These are phyloP conservation scores for Chrysoporthe cubensis DNA, from an alignment of 2,329 filamentous ascomycete genomes.

Conservation along the genomic window DNA sequence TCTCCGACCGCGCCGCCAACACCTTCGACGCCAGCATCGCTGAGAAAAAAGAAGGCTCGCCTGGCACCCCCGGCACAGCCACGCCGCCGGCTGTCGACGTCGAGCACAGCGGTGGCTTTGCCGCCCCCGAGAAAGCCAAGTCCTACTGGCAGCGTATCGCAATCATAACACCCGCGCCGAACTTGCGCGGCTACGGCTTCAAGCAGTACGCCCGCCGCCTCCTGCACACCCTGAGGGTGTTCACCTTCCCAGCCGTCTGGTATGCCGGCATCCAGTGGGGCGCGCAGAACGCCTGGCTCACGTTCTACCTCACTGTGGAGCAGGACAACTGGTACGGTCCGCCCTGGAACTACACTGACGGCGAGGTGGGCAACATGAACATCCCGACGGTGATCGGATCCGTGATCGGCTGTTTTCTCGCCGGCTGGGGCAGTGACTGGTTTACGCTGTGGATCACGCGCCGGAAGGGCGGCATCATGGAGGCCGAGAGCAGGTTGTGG, in stretches of 20 bases:
- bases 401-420: constrained; percentile 32
- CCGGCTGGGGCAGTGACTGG: constrained; percentile 39
- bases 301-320: constrained; percentile 57
- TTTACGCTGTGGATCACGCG: constrained; percentile 38
- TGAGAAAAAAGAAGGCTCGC: constrained; percentile 27
- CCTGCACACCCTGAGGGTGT: constrained; percentile 52
- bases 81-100: constrained; percentile 25
- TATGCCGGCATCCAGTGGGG: constrained; percentile 43
- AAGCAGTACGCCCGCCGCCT: constrained; percentile 58
- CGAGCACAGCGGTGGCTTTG: constrained; percentile 28
- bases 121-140: constrained; percentile 41
- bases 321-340: constrained; percentile 49
- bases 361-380: constrained; percentile 36
- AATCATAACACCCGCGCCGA: constrained; percentile 59
- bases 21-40: constrained; percentile 22
- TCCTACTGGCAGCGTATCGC: constrained; percentile 60
- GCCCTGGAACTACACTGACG: constrained; percentile 38
- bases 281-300: constrained; percentile 61
- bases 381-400: constrained; percentile 38
- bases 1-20: constrained; percentile 32
- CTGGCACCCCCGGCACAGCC: constrained; percentile 15
- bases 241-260: constrained; percentile 48
- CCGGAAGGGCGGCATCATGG: constrained; percentile 38
- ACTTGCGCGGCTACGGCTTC: constrained; percentile 55
- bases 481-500: constrained; percentile 39